Evolutionary conservation across 306 rosid genomes (phyloP).

Genomic region (Vigna angularis): DNA sequence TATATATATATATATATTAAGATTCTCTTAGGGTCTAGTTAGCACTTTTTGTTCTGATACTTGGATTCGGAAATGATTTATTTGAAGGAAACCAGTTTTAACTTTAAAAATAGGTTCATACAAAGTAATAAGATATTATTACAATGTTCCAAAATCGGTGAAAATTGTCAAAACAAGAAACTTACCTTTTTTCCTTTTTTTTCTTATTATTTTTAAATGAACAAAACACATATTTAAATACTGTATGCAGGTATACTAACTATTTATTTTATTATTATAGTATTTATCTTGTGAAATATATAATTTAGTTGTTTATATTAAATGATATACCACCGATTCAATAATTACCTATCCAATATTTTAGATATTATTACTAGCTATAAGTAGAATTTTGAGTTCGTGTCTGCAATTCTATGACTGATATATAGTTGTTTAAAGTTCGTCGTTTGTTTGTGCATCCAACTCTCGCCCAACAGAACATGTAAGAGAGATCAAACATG

Average conservation of each 20-base stretch:
- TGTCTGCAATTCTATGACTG: conserved; percentile 5
- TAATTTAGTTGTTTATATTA: not conserved
- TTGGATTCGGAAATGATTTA: too few relatives aligned
- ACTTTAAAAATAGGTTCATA: too few relatives aligned
- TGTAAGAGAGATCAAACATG: not conserved
- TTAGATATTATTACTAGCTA: not conserved
- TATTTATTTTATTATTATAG: not conserved
- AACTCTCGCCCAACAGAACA: conserved; percentile 3
- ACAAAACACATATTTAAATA: not conserved
- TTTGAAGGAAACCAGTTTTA: too few relatives aligned
- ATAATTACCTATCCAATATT: not conserved
- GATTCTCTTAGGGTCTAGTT: not conserved
- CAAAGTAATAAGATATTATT: too few relatives aligned
- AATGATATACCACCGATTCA: not conserved
- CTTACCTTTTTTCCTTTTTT: too few relatives aligned
- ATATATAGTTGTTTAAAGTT: conserved; percentile 1
- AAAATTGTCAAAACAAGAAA: too few relatives aligned
- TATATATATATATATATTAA: not conserved
- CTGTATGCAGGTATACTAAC: not conserved
- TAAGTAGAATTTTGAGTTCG: not conserved
- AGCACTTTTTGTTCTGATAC: too few relatives aligned
- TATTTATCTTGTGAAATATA: not conserved
- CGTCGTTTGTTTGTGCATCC: not conserved
- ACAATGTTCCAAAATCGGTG: too few relatives aligned
- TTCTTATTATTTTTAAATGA: not conserved